Conservation (phyloP, 23 red algal genomes). For the Agarophyton chilense region DNA sequence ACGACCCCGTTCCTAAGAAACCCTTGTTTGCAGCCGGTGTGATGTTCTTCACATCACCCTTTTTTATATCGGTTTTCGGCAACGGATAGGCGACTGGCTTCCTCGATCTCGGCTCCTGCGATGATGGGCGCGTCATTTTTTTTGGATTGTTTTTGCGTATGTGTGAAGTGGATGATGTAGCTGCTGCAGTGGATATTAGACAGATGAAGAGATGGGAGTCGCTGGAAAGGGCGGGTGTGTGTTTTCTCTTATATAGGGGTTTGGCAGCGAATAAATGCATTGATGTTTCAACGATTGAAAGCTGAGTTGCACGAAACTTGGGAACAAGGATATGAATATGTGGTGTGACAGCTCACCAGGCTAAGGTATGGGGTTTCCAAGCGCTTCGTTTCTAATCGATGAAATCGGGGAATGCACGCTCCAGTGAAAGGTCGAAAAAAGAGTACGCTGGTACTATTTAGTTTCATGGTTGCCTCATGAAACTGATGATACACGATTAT, state of each 20-base stretch:
- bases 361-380: not conserved
- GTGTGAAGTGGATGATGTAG: no score
- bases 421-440: no score
- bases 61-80: slow-evolving; percentile 14
- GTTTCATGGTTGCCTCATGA: not conserved
- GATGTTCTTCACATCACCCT: slow-evolving; percentile 17
- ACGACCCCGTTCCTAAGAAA: not conserved
- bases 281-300: not conserved
- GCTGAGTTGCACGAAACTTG: no score
- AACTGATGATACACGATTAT: slow-evolving; percentile 32
- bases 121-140: not conserved
- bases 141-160: no score
- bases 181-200: no score
- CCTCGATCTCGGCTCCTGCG: slow-evolving; percentile 14
- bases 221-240: no score
- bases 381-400: no score
- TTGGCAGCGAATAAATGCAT: not conserved
- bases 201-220: no score
- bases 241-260: not conserved
- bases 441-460: not conserved
- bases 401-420: no score
- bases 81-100: not conserved
- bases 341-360: not conserved
- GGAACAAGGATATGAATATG: no score
- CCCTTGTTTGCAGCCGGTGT: not conserved